A percentile compares a stretch with the other conserved stretches of the same genome.
phyloP scores from a whole-genome alignment of 2,329 filamentous ascomycete species.

The Epichloe sylvatica region DNA sequence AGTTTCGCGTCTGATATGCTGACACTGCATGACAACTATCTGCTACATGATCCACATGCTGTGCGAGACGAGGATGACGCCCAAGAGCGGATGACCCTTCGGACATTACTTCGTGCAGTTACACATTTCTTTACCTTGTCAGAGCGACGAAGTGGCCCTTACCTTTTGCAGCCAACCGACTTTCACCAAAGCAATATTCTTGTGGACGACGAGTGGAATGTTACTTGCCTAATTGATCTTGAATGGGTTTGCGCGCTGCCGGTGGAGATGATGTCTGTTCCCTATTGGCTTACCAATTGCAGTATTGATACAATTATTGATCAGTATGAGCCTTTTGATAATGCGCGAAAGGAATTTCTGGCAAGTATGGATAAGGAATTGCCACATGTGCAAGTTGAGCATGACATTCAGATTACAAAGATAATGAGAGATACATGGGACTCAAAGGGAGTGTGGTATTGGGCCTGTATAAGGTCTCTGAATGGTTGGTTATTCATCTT shows the following conservation, averaged over 20 bases:
- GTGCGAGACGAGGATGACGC: conserved; percentile 14
- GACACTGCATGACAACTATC: conserved; percentile 13
- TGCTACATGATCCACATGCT: conserved; percentile 16
- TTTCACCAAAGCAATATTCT: conserved; percentile 22
- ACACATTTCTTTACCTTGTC: conserved; percentile 15
- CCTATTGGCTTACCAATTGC: conserved; percentile 18
- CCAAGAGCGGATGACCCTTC: conserved; percentile 15
- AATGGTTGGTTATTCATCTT: conserved; percentile 11
- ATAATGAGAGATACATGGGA: conserved; percentile 8
- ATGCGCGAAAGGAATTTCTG: conserved; percentile 7
- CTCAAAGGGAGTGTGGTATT: conserved; percentile 13
- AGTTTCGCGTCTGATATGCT: conserved; percentile 16
- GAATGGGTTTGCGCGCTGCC: conserved; percentile 21
- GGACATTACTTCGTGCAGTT: conserved; percentile 13
- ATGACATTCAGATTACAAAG: conserved; percentile 7
- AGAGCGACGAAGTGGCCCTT: conserved; percentile 13
- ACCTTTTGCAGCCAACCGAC: conserved; percentile 17
- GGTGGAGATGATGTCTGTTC: conserved; percentile 17
- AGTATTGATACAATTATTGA: conserved; percentile 10
- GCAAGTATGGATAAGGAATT: conserved; percentile 8
- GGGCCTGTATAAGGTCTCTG: conserved; percentile 9
- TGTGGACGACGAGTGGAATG: conserved; percentile 21
- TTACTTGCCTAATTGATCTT: conserved; percentile 19
- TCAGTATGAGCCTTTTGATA: conserved; percentile 6
- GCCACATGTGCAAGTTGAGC: conserved; percentile 1